Evolutionary conservation across 192 early-diverging fungal species (phyloP).

Genomic region (Paraglomus brasilianum): DNA sequence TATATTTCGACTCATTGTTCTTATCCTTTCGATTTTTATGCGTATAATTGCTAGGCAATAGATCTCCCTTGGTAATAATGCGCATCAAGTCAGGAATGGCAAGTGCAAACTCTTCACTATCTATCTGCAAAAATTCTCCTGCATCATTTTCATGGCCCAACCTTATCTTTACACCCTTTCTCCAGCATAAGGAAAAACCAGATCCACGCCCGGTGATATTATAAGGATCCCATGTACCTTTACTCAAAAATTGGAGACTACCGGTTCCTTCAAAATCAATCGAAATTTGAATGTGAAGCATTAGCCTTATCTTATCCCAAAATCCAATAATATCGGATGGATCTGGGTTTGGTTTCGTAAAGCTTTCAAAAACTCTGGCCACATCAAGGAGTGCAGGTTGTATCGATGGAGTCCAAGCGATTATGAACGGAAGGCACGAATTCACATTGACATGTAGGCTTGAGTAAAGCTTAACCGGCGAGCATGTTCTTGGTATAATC

Average conservation of each 20-base stretch:
- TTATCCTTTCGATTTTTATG: neutral
- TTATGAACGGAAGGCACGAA: constrained; percentile 18
- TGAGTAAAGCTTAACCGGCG: constrained; percentile 47
- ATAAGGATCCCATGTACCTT: constrained; percentile 46
- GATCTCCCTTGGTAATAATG: constrained; percentile 27
- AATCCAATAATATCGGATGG: constrained; percentile 42
- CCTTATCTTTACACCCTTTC: constrained; percentile 35
- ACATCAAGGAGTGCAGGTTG: constrained; percentile 46
- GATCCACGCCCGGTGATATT: constrained; percentile 37
- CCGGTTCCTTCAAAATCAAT: constrained; percentile 39
- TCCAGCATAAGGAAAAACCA: constrained; percentile 43
- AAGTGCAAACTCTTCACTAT: constrained; percentile 41
- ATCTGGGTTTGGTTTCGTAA: constrained; percentile 44
- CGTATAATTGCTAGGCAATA: constrained; percentile 27
- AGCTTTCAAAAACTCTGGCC: constrained; percentile 34
- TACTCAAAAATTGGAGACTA: constrained; percentile 38
- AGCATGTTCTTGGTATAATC: constrained; percentile 33
- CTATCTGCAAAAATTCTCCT: constrained; percentile 44
- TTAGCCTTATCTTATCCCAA: constrained; percentile 47
- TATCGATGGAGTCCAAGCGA: constrained; percentile 40
- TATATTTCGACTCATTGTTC: neutral
- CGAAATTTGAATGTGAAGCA: constrained; percentile 41
- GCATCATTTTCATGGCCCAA: constrained; percentile 41
- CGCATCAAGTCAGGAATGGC: constrained; percentile 44
- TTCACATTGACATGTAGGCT: constrained; percentile 39